Evolutionary conservation across 495 filamentous ascomycete genomes (phyloP), one percentile per base, ranked within the genome.

Genomic region (Xylaria bambusicola): DNA sequence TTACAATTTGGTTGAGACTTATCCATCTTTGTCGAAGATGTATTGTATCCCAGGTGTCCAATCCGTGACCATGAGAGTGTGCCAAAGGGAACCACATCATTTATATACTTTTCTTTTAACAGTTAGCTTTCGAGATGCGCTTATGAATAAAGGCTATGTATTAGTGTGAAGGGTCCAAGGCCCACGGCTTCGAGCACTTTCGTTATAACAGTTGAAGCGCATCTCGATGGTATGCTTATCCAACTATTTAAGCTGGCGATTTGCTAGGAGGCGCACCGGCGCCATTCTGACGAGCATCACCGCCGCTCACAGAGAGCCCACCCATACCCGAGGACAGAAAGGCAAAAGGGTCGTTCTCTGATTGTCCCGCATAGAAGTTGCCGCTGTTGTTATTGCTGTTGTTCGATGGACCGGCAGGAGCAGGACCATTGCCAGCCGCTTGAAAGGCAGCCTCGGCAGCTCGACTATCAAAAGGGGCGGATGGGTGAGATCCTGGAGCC

Each of bases 371-470:
- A 62, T 82, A 85, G 61, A 83, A 84, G 38, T 68, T 71, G 53
- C 47, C 55, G 56, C 47, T 61, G 56, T 58, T 49, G 13, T 27
- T 47, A 5, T 21, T 52, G 29, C 36, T 53, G 68, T 80, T 80
- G 73, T 81, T 90, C 72, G 71, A 85, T 69, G 75, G 86, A 69
- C 76, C 90, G 77, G 82, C 84, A 33, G 82, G 83, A 21, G 79
- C 82, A 36, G 86, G 85, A 40, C 84, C 86, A 68, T 89, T 92
- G 66, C 88, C 86, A 31, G 91, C 93, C 18, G 89, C 90, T 55
- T 89, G 87, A 77, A 97, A 97, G 18, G 92, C 93, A 15, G 91
- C 90, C 78, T 97, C 93, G 29, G 90, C 88, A 44, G 91, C 90
- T 31, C 94, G 89, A 76, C 93, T 95, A 69, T 96, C 93, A 66